Conservation (phyloP, 139 green algal genomes). For the Coccomyxa sp. region DNA sequence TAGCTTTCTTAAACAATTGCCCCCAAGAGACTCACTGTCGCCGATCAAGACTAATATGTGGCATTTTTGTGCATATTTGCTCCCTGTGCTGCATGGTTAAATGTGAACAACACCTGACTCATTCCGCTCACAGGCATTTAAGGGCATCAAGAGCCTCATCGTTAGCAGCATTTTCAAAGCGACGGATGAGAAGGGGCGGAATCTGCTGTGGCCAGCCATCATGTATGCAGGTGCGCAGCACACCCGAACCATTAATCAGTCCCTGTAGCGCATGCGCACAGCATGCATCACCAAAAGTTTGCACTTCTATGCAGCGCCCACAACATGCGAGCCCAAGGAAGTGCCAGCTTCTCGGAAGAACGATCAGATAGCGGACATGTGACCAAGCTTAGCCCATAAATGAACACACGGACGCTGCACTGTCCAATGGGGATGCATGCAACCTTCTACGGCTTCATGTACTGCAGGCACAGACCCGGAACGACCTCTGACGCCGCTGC, state of each 20-base stretch:
- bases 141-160: slow-evolving; percentile 17
- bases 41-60: background rate
- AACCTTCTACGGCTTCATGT: too few species aligned
- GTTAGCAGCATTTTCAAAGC: slow-evolving; percentile 8
- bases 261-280: too few species aligned
- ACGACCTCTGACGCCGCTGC: background rate
- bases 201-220: slow-evolving; percentile 3
- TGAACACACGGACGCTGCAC: too few species aligned
- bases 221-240: background rate
- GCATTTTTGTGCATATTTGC: background rate
- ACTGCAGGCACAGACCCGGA: background rate
- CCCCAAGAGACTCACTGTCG: background rate
- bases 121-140: slow-evolving; percentile 17
- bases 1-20: background rate
- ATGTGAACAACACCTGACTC: background rate
- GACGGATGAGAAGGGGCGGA: background rate
- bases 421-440: too few species aligned
- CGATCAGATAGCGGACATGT: too few species aligned
- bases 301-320: too few species aligned
- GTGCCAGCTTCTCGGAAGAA: too few species aligned
- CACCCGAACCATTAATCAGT: background rate
- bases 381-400: too few species aligned
- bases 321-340: too few species aligned
- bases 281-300: too few species aligned
- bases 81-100: background rate